A percentile compares a stretch with the other conserved stretches of the same genome.
Evolutionary conservation across 176 grass and related monocot species (phyloP).

Genomic region (Zoysia pacifica): DNA sequence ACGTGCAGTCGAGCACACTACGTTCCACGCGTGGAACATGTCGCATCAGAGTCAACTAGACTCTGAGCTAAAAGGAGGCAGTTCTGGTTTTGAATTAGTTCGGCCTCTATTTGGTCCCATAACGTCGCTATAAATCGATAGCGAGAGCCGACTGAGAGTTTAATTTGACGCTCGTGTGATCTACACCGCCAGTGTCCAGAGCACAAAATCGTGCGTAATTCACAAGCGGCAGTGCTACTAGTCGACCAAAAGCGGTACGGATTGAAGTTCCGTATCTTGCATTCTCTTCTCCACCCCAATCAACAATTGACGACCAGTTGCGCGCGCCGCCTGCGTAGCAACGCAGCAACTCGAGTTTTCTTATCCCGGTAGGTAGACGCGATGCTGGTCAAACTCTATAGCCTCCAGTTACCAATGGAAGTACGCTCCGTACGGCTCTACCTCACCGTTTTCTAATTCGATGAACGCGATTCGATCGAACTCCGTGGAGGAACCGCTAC

Average conservation of each 20-base stretch:
- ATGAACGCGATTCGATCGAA: background rate
- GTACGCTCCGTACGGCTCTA: conserved; percentile 28
- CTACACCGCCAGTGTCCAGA: too few relatives aligned
- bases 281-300: background rate
- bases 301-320: background rate
- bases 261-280: background rate
- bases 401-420: too few relatives aligned
- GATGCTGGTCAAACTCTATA: background rate
- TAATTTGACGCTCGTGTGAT: too few relatives aligned
- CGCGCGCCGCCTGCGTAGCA: background rate
- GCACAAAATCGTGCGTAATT: too few relatives aligned
- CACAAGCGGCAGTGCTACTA: background rate
- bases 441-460: background rate
- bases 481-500: background rate
- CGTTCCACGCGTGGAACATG: too few relatives aligned
- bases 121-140: too few relatives aligned
- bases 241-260: background rate
- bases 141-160: too few relatives aligned
- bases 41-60: too few relatives aligned
- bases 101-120: too few relatives aligned
- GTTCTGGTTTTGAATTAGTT: too few relatives aligned
- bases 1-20: background rate
- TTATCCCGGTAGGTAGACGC: background rate
- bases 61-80: too few relatives aligned
- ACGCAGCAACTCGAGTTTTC: background rate